These are phyloP conservation scores for Rhododendron simsii DNA, from an alignment of 148 eudicot genomes.

Conservation along the genomic window DNA sequence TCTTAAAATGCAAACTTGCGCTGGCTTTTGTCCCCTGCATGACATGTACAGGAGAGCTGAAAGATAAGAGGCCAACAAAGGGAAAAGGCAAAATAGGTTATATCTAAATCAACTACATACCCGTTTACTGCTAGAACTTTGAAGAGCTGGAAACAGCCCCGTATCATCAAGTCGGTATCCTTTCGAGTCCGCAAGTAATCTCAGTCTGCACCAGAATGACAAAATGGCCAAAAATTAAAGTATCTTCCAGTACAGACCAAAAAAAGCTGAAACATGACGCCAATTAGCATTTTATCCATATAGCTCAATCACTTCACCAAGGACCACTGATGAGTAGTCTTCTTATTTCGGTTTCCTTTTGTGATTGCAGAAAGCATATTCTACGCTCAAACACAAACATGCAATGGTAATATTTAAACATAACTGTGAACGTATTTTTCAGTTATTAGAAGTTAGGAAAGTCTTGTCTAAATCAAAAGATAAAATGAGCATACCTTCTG, in stretches of 20 bases:
- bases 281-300: background rate
- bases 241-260: background rate
- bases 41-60: background rate
- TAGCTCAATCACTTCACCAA: background rate
- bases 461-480: background rate
- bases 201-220: constrained; percentile 49
- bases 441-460: background rate
- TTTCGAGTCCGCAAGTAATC: constrained; percentile 82
- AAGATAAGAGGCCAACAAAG: background rate
- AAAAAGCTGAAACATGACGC: background rate
- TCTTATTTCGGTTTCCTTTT: background rate
- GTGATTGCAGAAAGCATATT: background rate
- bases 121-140: constrained; percentile 58
- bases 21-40: constrained; percentile 58
- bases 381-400: background rate
- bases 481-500: constrained; percentile 49
- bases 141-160: constrained; percentile 80
- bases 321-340: background rate
- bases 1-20: constrained; percentile 62
- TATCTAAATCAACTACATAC: constrained; percentile 29
- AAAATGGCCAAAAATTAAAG: background rate
- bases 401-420: background rate
- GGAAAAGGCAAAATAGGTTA: background rate
- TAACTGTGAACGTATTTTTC: background rate
- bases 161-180: constrained; percentile 89